Evolutionary conservation across 1,139 yeast species (phyloP).

Genomic region (Hyphopichia khmerensis): DNA sequence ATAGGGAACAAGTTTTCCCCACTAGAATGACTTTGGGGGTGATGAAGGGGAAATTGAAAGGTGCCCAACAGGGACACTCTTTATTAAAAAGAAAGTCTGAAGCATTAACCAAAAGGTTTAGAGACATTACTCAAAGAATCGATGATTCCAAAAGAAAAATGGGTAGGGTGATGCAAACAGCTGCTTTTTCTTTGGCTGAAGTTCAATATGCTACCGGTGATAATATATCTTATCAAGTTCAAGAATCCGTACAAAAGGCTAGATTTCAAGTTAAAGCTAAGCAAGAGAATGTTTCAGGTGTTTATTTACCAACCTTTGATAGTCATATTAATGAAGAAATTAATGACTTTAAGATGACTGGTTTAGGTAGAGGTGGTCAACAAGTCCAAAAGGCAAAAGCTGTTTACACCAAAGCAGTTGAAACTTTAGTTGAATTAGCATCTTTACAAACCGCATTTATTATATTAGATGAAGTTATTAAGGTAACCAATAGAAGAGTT

Average conservation of each 20-base stretch:
- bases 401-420: conserved; percentile 93
- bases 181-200: conserved; percentile 95
- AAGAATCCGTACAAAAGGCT: conserved; percentile 88
- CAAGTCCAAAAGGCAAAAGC: conserved; percentile 93
- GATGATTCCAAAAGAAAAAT: conserved; percentile 95
- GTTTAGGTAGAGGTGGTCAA: conserved; percentile 97
- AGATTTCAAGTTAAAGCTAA: conserved; percentile 88
- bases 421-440: conserved; percentile 92
- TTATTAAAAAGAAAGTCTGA: conserved; percentile 92
- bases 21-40: conserved; percentile 95
- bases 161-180: conserved; percentile 99
- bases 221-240: conserved; percentile 91
- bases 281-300: conserved; percentile 97
- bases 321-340: conserved; percentile 77
- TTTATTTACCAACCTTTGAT: conserved; percentile 88
- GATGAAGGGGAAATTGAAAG: conserved; percentile 94
- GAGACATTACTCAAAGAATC: conserved; percentile 91
- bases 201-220: conserved; percentile 97
- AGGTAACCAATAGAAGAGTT: conserved; percentile 96
- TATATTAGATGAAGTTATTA: conserved; percentile 94
- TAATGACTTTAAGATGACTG: conserved; percentile 94
- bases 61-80: conserved; percentile 96
- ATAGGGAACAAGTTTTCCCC: conserved; percentile 87
- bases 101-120: conserved; percentile 91
- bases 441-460: conserved; percentile 94